Conservation (phyloP, 1,284 basidiomycete species). For the Fomes fomentarius region DNA sequence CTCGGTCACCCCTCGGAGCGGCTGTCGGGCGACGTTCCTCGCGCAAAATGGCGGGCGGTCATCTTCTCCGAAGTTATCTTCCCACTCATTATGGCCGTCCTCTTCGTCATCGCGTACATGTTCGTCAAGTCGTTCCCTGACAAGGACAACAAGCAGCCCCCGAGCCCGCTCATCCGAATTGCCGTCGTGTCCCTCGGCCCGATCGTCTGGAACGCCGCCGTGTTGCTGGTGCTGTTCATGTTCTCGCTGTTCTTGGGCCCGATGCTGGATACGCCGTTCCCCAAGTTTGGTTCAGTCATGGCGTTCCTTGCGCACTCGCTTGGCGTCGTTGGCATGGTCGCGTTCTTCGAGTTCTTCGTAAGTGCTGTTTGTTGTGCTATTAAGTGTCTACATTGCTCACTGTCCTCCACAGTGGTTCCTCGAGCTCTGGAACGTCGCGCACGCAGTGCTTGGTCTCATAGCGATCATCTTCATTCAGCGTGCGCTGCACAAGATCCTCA, state of each 20-base stretch:
- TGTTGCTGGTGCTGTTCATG: constrained; percentile 87
- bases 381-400: constrained; percentile 12
- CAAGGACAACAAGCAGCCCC: constrained; percentile 64
- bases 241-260: constrained; percentile 93
- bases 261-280: constrained; percentile 82
- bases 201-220: constrained; percentile 92
- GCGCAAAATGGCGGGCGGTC: constrained; percentile 89
- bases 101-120: constrained; percentile 91
- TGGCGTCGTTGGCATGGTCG: constrained; percentile 84
- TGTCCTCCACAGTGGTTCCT: constrained; percentile 78
- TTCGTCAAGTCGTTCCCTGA: constrained; percentile 86
- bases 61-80: constrained; percentile 88
- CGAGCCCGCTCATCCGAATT: constrained; percentile 86
- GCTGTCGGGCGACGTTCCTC: constrained; percentile 88
- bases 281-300: constrained; percentile 88
- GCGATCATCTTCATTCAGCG: constrained; percentile 88
- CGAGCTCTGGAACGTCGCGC: constrained; percentile 90
- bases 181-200: constrained; percentile 94
- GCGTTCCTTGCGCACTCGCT: constrained; percentile 85
- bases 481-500: constrained; percentile 89
- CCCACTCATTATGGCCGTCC: constrained; percentile 79
- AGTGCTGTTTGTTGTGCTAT: constrained; percentile 30
- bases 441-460: constrained; percentile 90
- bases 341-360: constrained; percentile 94
- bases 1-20: constrained; percentile 95